phyloP scores from a whole-genome alignment of 495 filamentous ascomycete species.

The Penicillium maclennaniae region DNA sequence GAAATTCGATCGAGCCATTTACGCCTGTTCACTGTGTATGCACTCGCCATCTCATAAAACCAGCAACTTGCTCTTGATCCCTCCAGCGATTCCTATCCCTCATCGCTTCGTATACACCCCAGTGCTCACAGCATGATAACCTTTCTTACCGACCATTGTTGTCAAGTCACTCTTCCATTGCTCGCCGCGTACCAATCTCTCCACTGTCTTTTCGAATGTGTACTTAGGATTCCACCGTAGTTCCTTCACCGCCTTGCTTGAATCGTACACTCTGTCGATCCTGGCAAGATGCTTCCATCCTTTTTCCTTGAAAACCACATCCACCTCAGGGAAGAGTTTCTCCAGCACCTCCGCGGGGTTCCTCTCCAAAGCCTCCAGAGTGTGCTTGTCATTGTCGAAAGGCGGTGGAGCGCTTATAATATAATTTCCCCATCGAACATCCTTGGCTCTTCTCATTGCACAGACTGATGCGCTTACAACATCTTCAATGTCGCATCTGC shows the following conservation, averaged over 20 bases:
- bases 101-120: constrained; percentile 7
- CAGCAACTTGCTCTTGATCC: too few relatives aligned
- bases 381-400: not conserved
- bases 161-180: constrained; percentile 5
- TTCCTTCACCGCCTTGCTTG: constrained; percentile 4
- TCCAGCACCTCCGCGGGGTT: not conserved
- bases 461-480: constrained; percentile 4
- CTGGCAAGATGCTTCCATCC: constrained; percentile 5
- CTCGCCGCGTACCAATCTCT: constrained; percentile 1
- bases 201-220: constrained; percentile 1
- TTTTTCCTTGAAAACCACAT: not conserved
- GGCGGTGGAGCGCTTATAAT: constrained; percentile 6
- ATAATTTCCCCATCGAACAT: constrained; percentile 6
- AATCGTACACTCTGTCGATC: constrained; percentile 7
- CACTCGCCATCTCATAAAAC: too few relatives aligned
- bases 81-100: not conserved
- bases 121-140: constrained; percentile 8
- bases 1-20: too few relatives aligned
- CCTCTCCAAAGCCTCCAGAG: constrained; percentile 1
- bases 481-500: constrained; percentile 7
- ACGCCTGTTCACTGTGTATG: too few relatives aligned
- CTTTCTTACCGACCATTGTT: constrained; percentile 3
- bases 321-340: constrained; percentile 1
- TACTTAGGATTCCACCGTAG: constrained; percentile 2
- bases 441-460: constrained; percentile 2